phyloP scores from a whole-genome alignment of 176 grass and related monocot species.

The Oryza meyeriana region DNA sequence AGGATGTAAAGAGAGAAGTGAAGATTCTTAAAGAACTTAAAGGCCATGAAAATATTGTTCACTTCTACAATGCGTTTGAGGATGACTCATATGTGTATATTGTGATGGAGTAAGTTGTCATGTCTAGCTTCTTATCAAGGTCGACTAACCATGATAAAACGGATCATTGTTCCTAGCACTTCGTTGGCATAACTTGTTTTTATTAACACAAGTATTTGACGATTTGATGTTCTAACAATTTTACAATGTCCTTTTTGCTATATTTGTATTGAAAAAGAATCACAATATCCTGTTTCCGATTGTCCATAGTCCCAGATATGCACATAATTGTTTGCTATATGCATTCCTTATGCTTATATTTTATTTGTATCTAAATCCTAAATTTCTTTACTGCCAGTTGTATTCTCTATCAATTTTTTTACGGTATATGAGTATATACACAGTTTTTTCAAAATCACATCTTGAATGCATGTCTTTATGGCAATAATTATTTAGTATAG shows the following conservation, averaged over 20 bases:
- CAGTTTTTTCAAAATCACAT: neutral
- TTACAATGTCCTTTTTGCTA: constrained; percentile 4
- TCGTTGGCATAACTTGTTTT: neutral
- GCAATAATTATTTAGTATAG: neutral
- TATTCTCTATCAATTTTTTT: constrained; percentile 13
- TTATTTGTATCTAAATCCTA: neutral
- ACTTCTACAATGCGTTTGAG: constrained; percentile 80
- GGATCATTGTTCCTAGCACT: neutral
- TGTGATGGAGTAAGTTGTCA: constrained; percentile 89
- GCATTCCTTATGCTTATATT: neutral
- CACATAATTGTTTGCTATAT: neutral
- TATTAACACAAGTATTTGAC: neutral
- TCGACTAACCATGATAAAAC: neutral
- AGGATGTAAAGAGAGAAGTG: constrained; percentile 94
- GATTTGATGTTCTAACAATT: neutral
- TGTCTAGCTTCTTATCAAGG: neutral
- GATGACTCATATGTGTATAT: constrained; percentile 89
- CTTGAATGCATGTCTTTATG: neutral
- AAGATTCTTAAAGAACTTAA: constrained; percentile 73
- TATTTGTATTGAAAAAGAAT: neutral
- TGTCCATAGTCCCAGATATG: neutral
- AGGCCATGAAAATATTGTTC: constrained; percentile 92
- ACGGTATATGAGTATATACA: neutral
- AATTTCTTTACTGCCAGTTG: neutral
- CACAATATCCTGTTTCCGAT: constrained; percentile 1